phyloP scores from a whole-genome alignment of 371 early-diverging fungal genomes.

The Blakeslea trispora region DNA sequence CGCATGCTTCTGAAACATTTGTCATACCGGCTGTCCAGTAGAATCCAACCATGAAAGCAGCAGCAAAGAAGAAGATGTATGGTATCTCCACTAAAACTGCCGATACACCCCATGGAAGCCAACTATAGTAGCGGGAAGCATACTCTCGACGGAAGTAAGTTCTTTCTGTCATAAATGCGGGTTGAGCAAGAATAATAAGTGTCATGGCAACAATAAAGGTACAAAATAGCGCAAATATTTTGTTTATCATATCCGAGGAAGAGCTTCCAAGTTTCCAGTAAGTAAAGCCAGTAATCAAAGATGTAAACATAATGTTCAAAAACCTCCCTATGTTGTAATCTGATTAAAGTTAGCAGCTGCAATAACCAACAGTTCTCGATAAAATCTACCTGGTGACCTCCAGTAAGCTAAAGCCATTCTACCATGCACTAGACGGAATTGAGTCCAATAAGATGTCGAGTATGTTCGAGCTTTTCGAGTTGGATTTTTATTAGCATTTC shows the following conservation, averaged over 20 bases:
- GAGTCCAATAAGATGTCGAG: slow-evolving; percentile 33
- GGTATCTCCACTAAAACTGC: slow-evolving; percentile 63
- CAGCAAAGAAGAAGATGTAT: slow-evolving; percentile 51
- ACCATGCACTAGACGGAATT: slow-evolving; percentile 55
- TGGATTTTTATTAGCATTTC: slow-evolving; percentile 17
- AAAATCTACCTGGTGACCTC: no score
- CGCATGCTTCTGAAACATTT: slow-evolving; percentile 35
- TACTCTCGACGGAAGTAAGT: slow-evolving; percentile 71
- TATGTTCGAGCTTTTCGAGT: slow-evolving; percentile 22
- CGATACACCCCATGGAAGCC: slow-evolving; percentile 59
- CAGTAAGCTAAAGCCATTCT: slow-evolving; percentile 50
- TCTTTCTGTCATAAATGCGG: slow-evolving; percentile 72
- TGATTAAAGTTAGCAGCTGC: slow-evolving; percentile 64
- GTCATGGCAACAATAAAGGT: slow-evolving; percentile 64
- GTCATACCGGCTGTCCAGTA: slow-evolving; percentile 68
- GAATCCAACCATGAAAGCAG: slow-evolving; percentile 57
- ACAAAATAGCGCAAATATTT: slow-evolving; percentile 73
- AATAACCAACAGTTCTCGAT: no score
- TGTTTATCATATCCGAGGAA: slow-evolving; percentile 65
- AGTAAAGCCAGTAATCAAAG: slow-evolving; percentile 71
- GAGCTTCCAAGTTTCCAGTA: slow-evolving; percentile 63
- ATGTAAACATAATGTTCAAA: slow-evolving; percentile 50
- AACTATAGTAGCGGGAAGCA: slow-evolving; percentile 71
- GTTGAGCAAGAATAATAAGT: slow-evolving; percentile 72
- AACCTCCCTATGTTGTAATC: slow-evolving; percentile 67